Base-by-base conservation (phyloP, 2,329 filamentous ascomycete genomes). In the Botrytis fabae region DNA sequence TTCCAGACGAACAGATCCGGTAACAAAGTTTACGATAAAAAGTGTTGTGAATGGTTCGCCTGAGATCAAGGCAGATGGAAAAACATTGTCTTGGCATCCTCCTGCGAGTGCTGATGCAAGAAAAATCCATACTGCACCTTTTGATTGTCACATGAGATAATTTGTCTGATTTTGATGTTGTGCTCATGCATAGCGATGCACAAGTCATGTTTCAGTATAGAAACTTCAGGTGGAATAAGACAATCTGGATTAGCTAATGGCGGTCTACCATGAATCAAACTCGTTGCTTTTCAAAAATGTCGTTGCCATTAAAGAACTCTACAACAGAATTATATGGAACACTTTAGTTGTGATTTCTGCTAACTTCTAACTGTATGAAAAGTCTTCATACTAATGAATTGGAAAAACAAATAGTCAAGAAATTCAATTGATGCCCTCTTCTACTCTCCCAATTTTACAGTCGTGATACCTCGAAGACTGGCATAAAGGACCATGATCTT, bases 371-470 rank as follows among this genome's bases (percentile, higher is more conserved):
- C 25, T 28, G 2, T 12, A 3, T 6, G 22, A 3, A 14, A 28
- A 35, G 16, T 18, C 6, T 20, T 59, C 4, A 22, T 22, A 38
- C 6, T 16, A 1, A 38, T 61, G 20, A 10, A 16, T 38, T 25
- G 5, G 6, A 25, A n/a, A 16, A 38, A 3, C 14, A 61, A 16
- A 32, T 63, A 46, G 16, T 32, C 8, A 35, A 64, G 22, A 20
- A 7, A 5, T 9, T 28, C 2, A 2, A n/a, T 1, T 12, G 2
- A 25, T 6, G 20, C 3, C 16, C 12, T 5, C 5, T 1, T 28
- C 8, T 18, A 0, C 2, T n/a, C 16, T 61, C 20, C 1, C 54
- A 38, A 22, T 20, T 48, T 3, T 48, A 46, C 6, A 46, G 20
- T 22, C 42, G 42, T 20, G 16, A 18, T 44, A 20, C 40, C 40